A percentile compares a stretch with the other conserved stretches of the same genome.
These are phyloP conservation scores for Barnettozyma californica DNA, from an alignment of 805 yeast species.

Conservation along the genomic window DNA sequence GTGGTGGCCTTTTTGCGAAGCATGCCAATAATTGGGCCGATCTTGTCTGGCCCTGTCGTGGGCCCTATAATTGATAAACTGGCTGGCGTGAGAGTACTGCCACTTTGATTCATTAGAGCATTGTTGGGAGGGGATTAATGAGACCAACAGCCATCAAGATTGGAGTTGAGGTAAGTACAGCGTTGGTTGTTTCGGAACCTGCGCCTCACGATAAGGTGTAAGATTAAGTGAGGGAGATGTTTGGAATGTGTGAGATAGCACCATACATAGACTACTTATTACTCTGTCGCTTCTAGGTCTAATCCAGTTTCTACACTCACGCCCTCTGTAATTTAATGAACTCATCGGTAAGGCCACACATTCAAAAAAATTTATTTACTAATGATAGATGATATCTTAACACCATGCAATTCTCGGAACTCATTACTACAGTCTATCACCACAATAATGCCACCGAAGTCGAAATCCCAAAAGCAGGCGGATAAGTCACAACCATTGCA, in stretches of 20 bases:
- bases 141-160: no score
- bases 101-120: constrained; percentile 36
- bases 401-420: no score
- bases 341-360: background rate
- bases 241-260: no score
- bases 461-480: background rate
- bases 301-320: no score
- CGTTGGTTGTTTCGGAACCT: no score
- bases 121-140: background rate
- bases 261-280: no score
- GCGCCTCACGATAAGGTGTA: no score
- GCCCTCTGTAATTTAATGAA: no score
- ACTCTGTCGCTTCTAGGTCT: background rate
- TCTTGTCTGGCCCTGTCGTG: constrained; percentile 71
- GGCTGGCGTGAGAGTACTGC: constrained; percentile 65
- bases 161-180: no score
- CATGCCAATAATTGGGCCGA: constrained; percentile 81
- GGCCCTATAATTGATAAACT: constrained; percentile 61
- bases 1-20: constrained; percentile 83
- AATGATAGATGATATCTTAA: no score
- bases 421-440: no score
- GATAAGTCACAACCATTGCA: background rate
- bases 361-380: background rate
- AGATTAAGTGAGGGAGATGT: no score
- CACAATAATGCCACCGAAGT: background rate